Percentiles rank a stretch among this genome's conserved stretches.
These are phyloP conservation scores for Claviceps lovelessii DNA, from an alignment of 2,329 filamentous ascomycete genomes.

Conservation along the genomic window DNA sequence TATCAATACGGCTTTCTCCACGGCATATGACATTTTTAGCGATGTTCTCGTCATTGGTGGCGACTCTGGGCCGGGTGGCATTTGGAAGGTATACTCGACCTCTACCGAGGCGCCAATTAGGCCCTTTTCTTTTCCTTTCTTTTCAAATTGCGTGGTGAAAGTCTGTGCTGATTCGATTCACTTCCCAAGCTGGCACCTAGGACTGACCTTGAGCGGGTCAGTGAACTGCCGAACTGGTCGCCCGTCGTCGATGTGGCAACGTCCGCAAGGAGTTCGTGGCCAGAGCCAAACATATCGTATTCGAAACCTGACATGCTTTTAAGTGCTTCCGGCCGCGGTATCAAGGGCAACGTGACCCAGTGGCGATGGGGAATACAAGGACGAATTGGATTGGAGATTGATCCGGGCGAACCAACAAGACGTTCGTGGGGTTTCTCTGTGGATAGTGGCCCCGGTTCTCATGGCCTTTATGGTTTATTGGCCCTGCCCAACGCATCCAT, in stretches of 20 bases:
- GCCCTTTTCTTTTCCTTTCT: constrained; percentile 5
- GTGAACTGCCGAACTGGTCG: constrained; percentile 48
- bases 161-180: neutral
- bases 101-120: neutral
- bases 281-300: constrained; percentile 12
- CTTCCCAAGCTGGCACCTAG: constrained; percentile 37
- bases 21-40: constrained; percentile 49
- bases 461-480: constrained; percentile 25
- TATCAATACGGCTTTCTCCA: constrained; percentile 70
- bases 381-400: constrained; percentile 44
- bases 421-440: constrained; percentile 38
- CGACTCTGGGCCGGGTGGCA: constrained; percentile 59
- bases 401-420: constrained; percentile 33
- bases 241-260: constrained; percentile 42
- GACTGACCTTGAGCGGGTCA: constrained; percentile 28
- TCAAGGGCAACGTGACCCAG: constrained; percentile 50
- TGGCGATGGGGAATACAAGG: constrained; percentile 57
- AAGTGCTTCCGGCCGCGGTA: constrained; percentile 49
- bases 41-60: constrained; percentile 74
- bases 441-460: constrained; percentile 7
- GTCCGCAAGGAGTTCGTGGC: neutral
- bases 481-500: constrained; percentile 35
- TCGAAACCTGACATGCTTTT: constrained; percentile 41
- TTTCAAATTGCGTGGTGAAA: neutral
- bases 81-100: constrained; percentile 47